A percentile compares a stretch with the other conserved stretches of the same genome.
Conservation (phyloP, 805 yeast species). For the Candida pini region DNA sequence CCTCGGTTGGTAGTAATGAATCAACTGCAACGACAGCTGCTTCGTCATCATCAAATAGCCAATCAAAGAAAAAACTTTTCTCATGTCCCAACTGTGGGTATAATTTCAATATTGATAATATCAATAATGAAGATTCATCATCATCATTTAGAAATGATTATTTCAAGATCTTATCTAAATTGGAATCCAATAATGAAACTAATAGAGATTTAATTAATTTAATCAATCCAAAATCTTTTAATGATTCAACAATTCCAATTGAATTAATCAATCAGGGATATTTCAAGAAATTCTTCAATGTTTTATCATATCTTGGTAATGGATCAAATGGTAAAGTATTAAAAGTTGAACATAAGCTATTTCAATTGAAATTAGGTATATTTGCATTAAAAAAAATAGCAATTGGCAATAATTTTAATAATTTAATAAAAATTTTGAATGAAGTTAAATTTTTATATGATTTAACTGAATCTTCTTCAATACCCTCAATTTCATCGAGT, state of each 20-base stretch:
- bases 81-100: constrained; percentile 26
- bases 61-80: too few species aligned
- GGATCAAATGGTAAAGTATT: constrained; percentile 85
- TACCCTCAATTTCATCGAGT: too few species aligned
- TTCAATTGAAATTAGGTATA: constrained; percentile 63
- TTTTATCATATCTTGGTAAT: constrained; percentile 58
- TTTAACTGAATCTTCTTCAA: constrained; percentile 31
- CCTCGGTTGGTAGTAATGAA: background rate
- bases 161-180: constrained; percentile 21
- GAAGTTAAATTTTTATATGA: constrained; percentile 72
- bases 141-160: constrained; percentile 25
- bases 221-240: constrained; percentile 2
- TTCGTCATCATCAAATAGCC: too few species aligned
- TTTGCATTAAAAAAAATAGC: constrained; percentile 85
- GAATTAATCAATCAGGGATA: constrained; percentile 78
- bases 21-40: constrained; percentile 6
- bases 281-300: constrained; percentile 64
- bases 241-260: constrained; percentile 17
- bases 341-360: constrained; percentile 76
- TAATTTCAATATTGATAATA: constrained; percentile 12
- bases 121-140: too few species aligned
- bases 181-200: constrained; percentile 14
- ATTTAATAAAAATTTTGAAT: constrained; percentile 62
- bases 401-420: constrained; percentile 68
- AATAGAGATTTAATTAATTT: constrained; percentile 16